Evolutionary conservation across 371 early-diverging fungal species (phyloP), one percentile per base, ranked within the genome.

Genomic region (Mycotypha africana): DNA sequence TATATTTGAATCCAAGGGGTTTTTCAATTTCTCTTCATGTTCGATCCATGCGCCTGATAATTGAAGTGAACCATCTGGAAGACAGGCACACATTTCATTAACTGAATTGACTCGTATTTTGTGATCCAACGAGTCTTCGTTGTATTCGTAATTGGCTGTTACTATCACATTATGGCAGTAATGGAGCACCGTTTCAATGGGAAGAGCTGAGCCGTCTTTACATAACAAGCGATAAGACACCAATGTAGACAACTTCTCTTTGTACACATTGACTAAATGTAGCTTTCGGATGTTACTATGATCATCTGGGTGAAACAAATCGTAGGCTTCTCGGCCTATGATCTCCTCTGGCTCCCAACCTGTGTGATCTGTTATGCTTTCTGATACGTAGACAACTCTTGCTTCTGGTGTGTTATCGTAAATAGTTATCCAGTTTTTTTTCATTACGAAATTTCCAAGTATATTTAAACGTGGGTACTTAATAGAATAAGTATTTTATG

Each of bases 341-440:
- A 81, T 22, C 34, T 81, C 81, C 12, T 71, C 62, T 10, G 71
- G 71, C 8, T 60, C 55, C 42, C 60, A 78, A 3, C 81, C 81
- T 7, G 72, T 60, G n/a, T 65, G 58, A 15, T 65, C 58, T 8
- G 62, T 62, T 21, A 77, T 52, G 16, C 74, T 74, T 30, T 74
- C 69, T 11, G 78, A 76, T 0, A 62, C 50, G 53, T 73, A 81
- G 2, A 68, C 46, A 49, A 65, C 58, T 31, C 40, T 45, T 14
- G 59, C 75, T 4, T 50, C 40, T 10, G 72, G 65, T 4, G 74
- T 56, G 43, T 76, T 69, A 52, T 80, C 78, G 45, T 67, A 77
- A 30, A 76, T 77, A n/a, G 71, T 61, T 45, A 79, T 73, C 58
- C 60, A 79, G 49, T 67, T 74, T 49, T 51, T 51, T 33, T n/a